Base-by-base conservation (phyloP, 2,329 filamentous ascomycete species). In the Phyllosticta capitalensis region DNA sequence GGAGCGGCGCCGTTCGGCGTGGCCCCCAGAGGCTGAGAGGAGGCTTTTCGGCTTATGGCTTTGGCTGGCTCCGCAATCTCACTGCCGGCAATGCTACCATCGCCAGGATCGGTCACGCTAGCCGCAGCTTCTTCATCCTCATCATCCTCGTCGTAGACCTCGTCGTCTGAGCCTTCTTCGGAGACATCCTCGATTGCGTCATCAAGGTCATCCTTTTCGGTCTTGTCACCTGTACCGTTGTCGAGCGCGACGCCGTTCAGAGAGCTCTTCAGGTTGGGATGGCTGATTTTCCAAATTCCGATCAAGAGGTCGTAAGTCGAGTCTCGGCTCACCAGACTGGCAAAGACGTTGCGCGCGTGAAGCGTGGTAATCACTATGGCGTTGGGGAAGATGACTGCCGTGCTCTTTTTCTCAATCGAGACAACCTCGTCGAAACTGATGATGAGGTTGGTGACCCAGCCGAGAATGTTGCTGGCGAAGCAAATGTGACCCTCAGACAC, bases 371-470 rank as follows among this genome's bases (percentile, higher is more conserved):
- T 95, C 75, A 96, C 94, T 59, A 99, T 89, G 3, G 92, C 95
- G 69, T 99, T 99, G 61, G 95, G 95, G 75, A 99, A 97, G 1
- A 99, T 80, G 62, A 99, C 81, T 0, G 94, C 94, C 0, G 94
- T 99, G 70, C 86, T 96, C 72, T 95, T 89, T 77, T 97, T 97
- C 75, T 99, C 94, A 7, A 99, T 89, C 0, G 92, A 91, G 20
- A 97, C 90, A 61, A 99, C 90, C 73, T 99, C 94, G 69, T 99
- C 94, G 71, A 99, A 99, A 72, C 91, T 95, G 78, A 99, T 96
- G 56, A 99, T 92, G 50, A 99, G 79, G 1, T 94, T 99, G 0
- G 94, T 99, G 21, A 95, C 89, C 94, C 94, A 99, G 58, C 94
- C 94, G 53, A 99, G 83, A 65, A 99, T 99, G 71, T 99, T 99